Evolutionary conservation across 257 asterid species (phyloP), one percentile per base, ranked within the genome.

Genomic region (Solanum clarkiae): DNA sequence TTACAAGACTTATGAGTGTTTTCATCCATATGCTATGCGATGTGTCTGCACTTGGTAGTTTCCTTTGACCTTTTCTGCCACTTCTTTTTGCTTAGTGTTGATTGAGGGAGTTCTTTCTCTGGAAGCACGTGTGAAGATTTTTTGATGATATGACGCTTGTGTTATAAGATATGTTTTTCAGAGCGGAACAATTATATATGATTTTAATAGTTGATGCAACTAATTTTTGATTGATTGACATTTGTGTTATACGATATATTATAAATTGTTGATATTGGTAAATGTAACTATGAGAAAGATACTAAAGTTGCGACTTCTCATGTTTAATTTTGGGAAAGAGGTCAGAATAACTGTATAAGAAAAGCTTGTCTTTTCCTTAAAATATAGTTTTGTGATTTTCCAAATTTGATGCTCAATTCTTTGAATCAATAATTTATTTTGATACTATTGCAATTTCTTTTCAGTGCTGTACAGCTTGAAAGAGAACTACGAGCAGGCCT

Each of bases 391-490:
- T 5, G 7, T 49, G 45, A 51, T 75, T 74, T 74, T 14, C n/a
- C 42, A 49, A 24, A 47, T 75, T 16, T 15, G 29, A 26, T 15
- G 65, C 82, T 53, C 65, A 53, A 51, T 26, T 16, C 4, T 51
- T 26, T 53, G 63, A 71, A 53, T 13, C 82, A 53, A 29, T 77
- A 77, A 77, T 53, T 77, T 24, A 53, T 54, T 29, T 77, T 77
- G 55, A 49, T 75, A 49, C 45, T 49, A 49, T 75, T 49, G 60
- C 82, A 22, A 77, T 53, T 77, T 26, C 66, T 84, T 88, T 88
- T 22, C 87, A 97, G 99, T 97, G 83, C 86, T 97, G 86, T 57
- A 92, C 93, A 97, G 99, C 95, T 93, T 97, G 84, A 97, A 97
- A 84, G 98, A 94, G 84, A 90, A 89, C 54, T 95, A 92, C 63